These are phyloP conservation scores for Solanum sitiens DNA, from an alignment of 257 asterid species.

Conservation along the genomic window DNA sequence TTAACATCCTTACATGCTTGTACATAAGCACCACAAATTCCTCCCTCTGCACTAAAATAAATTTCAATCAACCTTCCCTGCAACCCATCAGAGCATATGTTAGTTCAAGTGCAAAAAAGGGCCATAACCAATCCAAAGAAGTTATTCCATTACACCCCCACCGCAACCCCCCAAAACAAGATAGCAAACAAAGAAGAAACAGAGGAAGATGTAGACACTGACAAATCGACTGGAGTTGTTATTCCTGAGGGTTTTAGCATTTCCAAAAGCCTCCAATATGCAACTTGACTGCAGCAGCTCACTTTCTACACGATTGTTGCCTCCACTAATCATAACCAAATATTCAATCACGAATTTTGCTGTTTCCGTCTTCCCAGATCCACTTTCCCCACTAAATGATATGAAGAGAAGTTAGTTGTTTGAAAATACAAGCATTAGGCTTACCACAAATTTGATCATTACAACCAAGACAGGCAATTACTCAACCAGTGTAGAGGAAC, in stretches of 20 bases:
- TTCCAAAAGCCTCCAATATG: conserved; percentile 92
- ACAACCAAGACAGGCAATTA: not conserved
- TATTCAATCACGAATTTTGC: conserved; percentile 74
- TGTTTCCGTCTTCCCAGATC: conserved; percentile 96
- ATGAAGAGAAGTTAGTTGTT: conserved; percentile 5
- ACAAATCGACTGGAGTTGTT: conserved; percentile 94
- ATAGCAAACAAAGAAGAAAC: not conserved
- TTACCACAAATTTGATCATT: not conserved
- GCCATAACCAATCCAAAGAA: not conserved
- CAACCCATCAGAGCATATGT: conserved; percentile 10
- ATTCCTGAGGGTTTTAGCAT: conserved; percentile 79
- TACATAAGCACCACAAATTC: conserved; percentile 69
- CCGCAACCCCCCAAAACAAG: not conserved
- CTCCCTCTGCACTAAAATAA: conserved; percentile 59
- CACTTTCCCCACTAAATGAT: conserved; percentile 81
- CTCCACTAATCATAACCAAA: conserved; percentile 74
- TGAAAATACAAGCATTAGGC: not conserved
- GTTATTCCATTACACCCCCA: not conserved
- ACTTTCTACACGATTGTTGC: conserved; percentile 50
- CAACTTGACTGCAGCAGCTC: conserved; percentile 70
- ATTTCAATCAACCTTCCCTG: conserved; percentile 84
- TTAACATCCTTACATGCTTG: conserved; percentile 63
- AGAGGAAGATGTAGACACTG: conserved; percentile 19
- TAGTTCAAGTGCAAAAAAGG: conserved; percentile 3
- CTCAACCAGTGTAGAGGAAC: not conserved